Base-by-base conservation (phyloP, 1,284 basidiomycete species). In the Butyriboletus appendiculatus region DNA sequence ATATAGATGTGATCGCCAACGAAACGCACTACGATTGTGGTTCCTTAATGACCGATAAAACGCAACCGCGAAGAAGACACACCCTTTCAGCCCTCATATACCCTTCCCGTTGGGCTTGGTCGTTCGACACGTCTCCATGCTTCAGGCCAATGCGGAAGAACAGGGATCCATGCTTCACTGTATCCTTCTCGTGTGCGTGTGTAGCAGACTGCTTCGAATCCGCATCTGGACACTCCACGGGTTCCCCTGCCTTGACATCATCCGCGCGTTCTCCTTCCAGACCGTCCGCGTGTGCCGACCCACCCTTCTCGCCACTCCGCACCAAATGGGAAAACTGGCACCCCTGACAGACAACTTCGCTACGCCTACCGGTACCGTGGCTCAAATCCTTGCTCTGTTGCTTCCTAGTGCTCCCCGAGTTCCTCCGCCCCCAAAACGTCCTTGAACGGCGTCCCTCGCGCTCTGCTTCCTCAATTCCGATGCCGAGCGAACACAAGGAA, bases 1-100 rank as follows among this genome's bases (percentile, higher is more conserved):
- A 39, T 16, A 71, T 70, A 20, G 65, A 68, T 9, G 54, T 68
- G 30, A 71, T 53, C 1, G 69, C 65, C 37, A 67, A 30, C 3
- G 66, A 65, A 41, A 67, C 69, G 5, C 52, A 67, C 65, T 71
- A 18, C 24, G 0, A 44, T 1, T 22, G 5, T 18, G 16, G 0
- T 37, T 20, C 7, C 5, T 52, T 33, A 54, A 14, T 18, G 5
- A 34, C 3, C 4, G 2, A 20, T 22, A 22, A 35, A 41, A 40
- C 1, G 3, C 22, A 22, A 12, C 9, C 5, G 12, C n/a, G 7
- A 16, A 20, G 37, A 35, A 26, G 35, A 45, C 47, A 15, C 24
- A 64, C 64, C 55, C 50, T 53, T 50, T 67, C 57, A 4, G 65
- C 65, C 26, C 58, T 57, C 18, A 37, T 28, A 22, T 64, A 67